Conservation (phyloP, 148 eudicot genomes). For the Chenopodium formosanum region DNA sequence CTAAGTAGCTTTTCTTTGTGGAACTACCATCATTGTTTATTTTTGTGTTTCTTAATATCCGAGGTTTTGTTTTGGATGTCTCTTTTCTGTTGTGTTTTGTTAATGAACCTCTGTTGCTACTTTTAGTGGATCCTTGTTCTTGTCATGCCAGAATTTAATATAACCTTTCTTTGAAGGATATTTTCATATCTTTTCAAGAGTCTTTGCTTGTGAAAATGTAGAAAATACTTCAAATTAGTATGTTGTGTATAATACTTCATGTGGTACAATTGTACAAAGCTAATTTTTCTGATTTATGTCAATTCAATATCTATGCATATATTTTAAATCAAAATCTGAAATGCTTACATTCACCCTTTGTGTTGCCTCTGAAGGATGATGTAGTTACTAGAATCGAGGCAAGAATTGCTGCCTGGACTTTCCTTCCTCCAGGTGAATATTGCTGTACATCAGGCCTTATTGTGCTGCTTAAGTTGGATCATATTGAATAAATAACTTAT, state of each 20-base stretch:
- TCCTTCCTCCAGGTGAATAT: slow-evolving; percentile 71
- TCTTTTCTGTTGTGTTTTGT: background rate
- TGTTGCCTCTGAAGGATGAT: slow-evolving; percentile 53
- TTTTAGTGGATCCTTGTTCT: background rate
- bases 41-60: background rate
- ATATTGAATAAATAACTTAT: slow-evolving; percentile 4
- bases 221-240: background rate
- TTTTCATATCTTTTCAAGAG: background rate
- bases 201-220: background rate
- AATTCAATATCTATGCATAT: background rate
- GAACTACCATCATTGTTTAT: background rate
- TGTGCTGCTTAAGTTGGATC: background rate
- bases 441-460: background rate
- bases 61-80: background rate
- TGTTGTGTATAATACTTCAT: background rate
- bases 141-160: background rate
- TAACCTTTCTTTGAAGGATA: background rate
- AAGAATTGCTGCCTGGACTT: slow-evolving; percentile 88
- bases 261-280: background rate
- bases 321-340: background rate
- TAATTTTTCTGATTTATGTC: background rate
- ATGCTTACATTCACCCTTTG: background rate
- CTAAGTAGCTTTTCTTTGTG: background rate
- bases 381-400: slow-evolving; percentile 66
- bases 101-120: background rate